Conservation (phyloP, 163 green algal genomes). For the Chloromonas sp. region DNA sequence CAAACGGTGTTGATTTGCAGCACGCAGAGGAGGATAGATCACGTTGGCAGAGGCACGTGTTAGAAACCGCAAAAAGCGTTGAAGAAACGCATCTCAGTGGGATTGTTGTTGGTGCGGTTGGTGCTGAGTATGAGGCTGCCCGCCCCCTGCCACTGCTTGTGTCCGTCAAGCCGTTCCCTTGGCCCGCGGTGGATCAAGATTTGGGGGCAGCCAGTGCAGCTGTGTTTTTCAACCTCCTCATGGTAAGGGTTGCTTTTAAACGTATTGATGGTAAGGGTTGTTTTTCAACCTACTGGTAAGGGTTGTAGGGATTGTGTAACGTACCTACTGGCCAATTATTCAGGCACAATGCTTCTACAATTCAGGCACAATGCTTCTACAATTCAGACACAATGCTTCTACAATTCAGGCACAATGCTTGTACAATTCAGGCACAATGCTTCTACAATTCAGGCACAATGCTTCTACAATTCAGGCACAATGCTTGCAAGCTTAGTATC, state of each 20-base stretch:
- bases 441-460: not conserved
- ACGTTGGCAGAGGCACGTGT: too few species aligned
- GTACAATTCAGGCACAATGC: not conserved
- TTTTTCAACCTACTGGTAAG: not conserved
- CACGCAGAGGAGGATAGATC: too few species aligned
- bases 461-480: not conserved
- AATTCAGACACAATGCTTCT: not conserved
- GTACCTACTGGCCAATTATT: too few species aligned
- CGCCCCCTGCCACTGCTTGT: conserved; percentile 16
- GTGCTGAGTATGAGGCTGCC: too few species aligned
- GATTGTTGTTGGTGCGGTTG: too few species aligned
- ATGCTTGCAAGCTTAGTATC: too few species aligned
- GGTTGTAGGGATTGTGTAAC: not conserved
- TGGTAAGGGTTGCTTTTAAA: conserved; percentile 28
- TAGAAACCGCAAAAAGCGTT: too few species aligned
- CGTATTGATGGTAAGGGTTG: not conserved
- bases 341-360: not conserved
- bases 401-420: not conserved
- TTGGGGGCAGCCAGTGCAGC: conserved; percentile 52
- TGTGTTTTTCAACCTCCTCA: conserved; percentile 70
- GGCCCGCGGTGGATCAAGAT: conserved; percentile 60
- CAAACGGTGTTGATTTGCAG: too few species aligned
- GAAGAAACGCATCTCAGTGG: too few species aligned
- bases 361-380: not conserved
- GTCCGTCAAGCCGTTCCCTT: conserved; percentile 64